Conservation (phyloP, 164 flowering plant genomes). For the Umbilicus rupestris region DNA sequence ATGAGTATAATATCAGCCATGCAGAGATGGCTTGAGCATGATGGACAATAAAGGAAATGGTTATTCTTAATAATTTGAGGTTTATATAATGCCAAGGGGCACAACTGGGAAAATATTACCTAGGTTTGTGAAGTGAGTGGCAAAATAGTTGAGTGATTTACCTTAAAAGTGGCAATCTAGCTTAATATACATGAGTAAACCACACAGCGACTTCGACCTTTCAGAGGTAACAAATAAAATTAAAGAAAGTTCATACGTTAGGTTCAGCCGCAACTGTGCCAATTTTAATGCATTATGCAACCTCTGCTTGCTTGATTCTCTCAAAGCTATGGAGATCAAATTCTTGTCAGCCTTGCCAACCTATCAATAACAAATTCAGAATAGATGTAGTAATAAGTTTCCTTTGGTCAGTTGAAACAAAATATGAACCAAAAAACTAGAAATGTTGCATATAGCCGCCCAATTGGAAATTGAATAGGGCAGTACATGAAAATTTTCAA, state of each 20-base stretch:
- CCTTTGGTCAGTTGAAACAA: not conserved
- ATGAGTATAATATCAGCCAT: too few relatives aligned
- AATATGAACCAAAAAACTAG: not conserved
- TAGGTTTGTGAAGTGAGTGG: too few relatives aligned
- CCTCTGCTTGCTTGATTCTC: conserved; percentile 56
- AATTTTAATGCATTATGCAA: conserved; percentile 50
- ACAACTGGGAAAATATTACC: too few relatives aligned
- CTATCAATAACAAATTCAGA: not conserved
- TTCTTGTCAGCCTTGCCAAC: conserved; percentile 48
- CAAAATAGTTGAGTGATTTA: too few relatives aligned
- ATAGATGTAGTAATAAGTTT: not conserved
- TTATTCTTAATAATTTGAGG: too few relatives aligned
- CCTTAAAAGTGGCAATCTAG: too few relatives aligned
- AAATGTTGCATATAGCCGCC: not conserved
- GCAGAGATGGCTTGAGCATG: too few relatives aligned
- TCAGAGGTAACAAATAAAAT: not conserved
- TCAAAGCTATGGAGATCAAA: conserved; percentile 40
- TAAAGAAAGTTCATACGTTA: conserved; percentile 29
- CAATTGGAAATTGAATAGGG: not conserved
- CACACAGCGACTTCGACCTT: not conserved
- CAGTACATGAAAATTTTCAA: not conserved
- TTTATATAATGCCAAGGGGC: too few relatives aligned
- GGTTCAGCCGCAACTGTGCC: conserved; percentile 45
- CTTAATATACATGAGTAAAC: not conserved
- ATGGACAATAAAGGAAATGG: too few relatives aligned